Conservation (phyloP, 257 asterid genomes). For the Solanum rostratum region DNA sequence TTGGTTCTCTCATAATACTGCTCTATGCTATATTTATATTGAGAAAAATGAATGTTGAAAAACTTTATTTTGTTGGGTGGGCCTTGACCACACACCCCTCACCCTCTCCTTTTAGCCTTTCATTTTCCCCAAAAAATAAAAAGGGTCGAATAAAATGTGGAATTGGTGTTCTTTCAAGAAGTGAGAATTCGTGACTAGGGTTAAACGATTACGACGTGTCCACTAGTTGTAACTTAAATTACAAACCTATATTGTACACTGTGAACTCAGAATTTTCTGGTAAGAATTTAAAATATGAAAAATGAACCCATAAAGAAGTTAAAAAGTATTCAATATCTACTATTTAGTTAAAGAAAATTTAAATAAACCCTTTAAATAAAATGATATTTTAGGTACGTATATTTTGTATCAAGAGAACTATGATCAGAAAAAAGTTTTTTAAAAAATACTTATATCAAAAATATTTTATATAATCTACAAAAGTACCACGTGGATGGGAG, state of each 20-base stretch:
- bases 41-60: not conserved
- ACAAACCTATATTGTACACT: too few relatives aligned
- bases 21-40: not conserved
- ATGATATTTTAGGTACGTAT: too few relatives aligned
- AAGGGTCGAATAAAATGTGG: not conserved
- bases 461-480: too few relatives aligned
- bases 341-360: too few relatives aligned
- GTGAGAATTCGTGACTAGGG: not conserved
- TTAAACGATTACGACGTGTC: not conserved
- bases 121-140: not conserved
- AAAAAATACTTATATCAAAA: too few relatives aligned
- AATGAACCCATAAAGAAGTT: not conserved
- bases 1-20: not conserved
- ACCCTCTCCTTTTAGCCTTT: not conserved
- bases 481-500: too few relatives aligned
- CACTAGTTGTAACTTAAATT: not conserved
- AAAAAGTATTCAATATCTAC: too few relatives aligned
- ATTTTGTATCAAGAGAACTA: too few relatives aligned
- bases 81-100: not conserved
- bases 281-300: not conserved
- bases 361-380: too few relatives aligned
- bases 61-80: not conserved
- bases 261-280: fast-evolving
- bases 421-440: too few relatives aligned
- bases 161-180: not conserved